Evolutionary conservation across 441 rosid species (phyloP), one percentile per base, ranked within the genome.

Genomic region (Flueggea neowawraea): DNA sequence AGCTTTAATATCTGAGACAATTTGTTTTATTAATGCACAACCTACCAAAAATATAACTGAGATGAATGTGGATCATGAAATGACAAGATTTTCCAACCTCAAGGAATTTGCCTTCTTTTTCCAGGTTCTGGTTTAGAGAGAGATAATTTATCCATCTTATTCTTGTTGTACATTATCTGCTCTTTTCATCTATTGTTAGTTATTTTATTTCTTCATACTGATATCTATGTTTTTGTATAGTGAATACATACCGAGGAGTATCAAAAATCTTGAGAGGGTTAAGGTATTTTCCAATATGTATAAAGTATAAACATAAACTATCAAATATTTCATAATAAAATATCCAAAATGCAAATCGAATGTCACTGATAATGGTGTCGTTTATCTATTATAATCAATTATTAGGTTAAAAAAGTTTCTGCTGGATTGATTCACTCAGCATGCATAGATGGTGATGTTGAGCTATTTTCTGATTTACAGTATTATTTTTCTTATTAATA

Each of bases 351-450:
- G 9, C 0, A 36, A 36, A 36, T 36, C 4, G 0, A 1, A 36
- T 36, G 7, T 36, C 41, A 36, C 41, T 36, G 41, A 36, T 36
- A 36, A 36, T 36, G 41, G n/a, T 60, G 50, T 31, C 67, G 64
- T 67, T 50, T n/a, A 60, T 16, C 41, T 58, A 9, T 66, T 16
- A 54, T 31, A 41, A 31, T 28, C 63, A 56, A 58, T 68, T 54
- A 43, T 63, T 58, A 91, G 99, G 92, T 95, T 41, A 81, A 68
- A 72, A 84, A 57, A 39, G 87, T 84, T 73, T 88, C 96, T 69
- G 96, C 99, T 39, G 97, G 99, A 66, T 76, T 95, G 76, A 80
- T 95, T 70, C 97, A 95, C 73, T 81, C 99, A 55, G 96, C 86
- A 16, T 89, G 96, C 78, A 73, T 85, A 64, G 96, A 83, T 81